Conservation (phyloP, 768 basidiomycete species). For the Calocera viscosa region DNA sequence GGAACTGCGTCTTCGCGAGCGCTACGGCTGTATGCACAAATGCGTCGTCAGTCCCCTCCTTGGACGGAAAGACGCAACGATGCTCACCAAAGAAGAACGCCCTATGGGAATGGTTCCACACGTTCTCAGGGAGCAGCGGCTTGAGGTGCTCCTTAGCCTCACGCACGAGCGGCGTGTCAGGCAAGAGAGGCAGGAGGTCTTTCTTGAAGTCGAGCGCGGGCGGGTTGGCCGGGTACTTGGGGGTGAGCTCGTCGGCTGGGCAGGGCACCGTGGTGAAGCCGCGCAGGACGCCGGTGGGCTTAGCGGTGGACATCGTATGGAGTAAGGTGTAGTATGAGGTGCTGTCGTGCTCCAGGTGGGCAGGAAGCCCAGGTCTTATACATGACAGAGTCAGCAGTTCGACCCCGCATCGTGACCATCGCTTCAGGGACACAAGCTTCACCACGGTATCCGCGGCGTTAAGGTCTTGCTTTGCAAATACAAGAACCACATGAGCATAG, state of each 20-base stretch:
- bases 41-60: too few species aligned
- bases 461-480: too few species aligned
- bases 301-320: background rate
- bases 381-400: too few species aligned
- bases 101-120: constrained; percentile 18
- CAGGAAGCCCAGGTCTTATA: too few species aligned
- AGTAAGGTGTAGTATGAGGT: too few species aligned
- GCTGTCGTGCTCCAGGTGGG: too few species aligned
- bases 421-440: too few species aligned
- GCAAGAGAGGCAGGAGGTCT: constrained; percentile 13
- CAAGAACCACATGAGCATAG: too few species aligned
- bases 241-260: constrained; percentile 11
- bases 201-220: background rate
- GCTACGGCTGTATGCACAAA: constrained; percentile 10
- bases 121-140: constrained; percentile 9
- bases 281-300: background rate
- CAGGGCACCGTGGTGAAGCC: constrained; percentile 16
- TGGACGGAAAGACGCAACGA: background rate
- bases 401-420: too few species aligned
- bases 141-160: constrained; percentile 9
- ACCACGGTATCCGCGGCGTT: too few species aligned
- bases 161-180: constrained; percentile 8
- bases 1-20: constrained; percentile 14
- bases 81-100: constrained; percentile 16
- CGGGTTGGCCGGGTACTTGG: background rate